These are phyloP conservation scores for Linaria vulgaris DNA, from an alignment of 257 asterid species.

Conservation along the genomic window DNA sequence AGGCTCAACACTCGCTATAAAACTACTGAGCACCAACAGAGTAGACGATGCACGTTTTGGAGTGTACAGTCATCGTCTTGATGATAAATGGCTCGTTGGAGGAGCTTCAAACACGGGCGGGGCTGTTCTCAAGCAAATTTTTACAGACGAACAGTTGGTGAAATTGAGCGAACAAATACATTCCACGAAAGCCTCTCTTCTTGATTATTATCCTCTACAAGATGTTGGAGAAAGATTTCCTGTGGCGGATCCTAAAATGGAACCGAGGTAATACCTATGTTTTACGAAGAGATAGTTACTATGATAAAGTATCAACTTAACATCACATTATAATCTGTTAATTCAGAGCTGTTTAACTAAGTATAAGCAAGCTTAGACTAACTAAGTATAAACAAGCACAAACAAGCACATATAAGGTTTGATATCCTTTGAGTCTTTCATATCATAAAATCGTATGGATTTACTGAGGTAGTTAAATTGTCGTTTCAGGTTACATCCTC, in stretches of 20 bases:
- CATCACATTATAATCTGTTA: too few species aligned
- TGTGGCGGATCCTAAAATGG: constrained; percentile 68
- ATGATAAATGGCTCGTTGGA: constrained; percentile 95
- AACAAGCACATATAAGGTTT: too few species aligned
- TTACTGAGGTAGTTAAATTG: constrained; percentile 6
- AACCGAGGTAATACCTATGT: constrained; percentile 86
- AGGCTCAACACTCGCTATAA: constrained; percentile 95
- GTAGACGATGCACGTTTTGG: constrained; percentile 94
- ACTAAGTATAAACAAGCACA: too few species aligned
- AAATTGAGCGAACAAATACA: constrained; percentile 70
- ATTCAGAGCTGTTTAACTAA: too few species aligned
- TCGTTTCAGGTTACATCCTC: constrained; percentile 72
- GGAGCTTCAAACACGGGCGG: constrained; percentile 99
- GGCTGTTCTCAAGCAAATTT: constrained; percentile 76
- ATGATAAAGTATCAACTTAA: too few species aligned
- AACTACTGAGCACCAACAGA: constrained; percentile 77
- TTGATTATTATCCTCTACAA: constrained; percentile 83
- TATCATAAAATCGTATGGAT: neutral
- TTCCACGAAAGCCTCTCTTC: constrained; percentile 58
- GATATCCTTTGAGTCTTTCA: too few species aligned
- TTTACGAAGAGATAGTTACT: too few species aligned
- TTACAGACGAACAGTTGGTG: constrained; percentile 70
- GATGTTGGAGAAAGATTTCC: constrained; percentile 87
- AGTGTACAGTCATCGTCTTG: constrained; percentile 89
- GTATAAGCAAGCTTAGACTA: too few species aligned